Evolutionary conservation across 106 monocot species (phyloP).

Genomic region (Phalaenopsis equestris): DNA sequence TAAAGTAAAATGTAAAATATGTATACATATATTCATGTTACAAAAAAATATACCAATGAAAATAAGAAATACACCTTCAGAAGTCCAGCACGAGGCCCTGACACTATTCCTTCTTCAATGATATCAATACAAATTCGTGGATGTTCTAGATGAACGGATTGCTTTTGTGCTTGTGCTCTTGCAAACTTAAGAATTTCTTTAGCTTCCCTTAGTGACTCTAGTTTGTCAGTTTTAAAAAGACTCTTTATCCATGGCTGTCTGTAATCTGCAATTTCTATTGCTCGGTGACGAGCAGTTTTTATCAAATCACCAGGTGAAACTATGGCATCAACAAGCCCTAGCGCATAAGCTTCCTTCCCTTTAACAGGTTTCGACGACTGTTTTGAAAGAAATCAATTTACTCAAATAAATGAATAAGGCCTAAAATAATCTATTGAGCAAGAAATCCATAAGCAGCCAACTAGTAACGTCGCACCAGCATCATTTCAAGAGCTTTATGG

Average conservation of each 20-base stretch:
- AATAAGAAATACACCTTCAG: slow-evolving; percentile 51
- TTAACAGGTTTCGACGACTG: slow-evolving; percentile 82
- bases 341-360: slow-evolving; percentile 64
- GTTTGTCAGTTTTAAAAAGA: slow-evolving; percentile 80
- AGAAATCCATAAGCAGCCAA: not conserved
- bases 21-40: not conserved
- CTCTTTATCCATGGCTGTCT: slow-evolving; percentile 82
- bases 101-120: slow-evolving; percentile 83
- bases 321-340: slow-evolving; percentile 84
- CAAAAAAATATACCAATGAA: not conserved
- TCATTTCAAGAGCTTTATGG: slow-evolving; percentile 90
- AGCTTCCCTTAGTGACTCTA: slow-evolving; percentile 80
- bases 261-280: slow-evolving; percentile 69
- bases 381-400: not conserved
- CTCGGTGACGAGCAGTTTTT: slow-evolving; percentile 66
- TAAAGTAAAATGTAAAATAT: not conserved
- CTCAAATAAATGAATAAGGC: not conserved
- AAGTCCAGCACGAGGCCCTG: slow-evolving; percentile 85
- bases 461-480: slow-evolving; percentile 48
- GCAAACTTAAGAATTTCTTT: slow-evolving; percentile 89
- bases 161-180: slow-evolving; percentile 68
- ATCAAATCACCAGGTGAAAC: slow-evolving; percentile 62
- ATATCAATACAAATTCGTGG: slow-evolving; percentile 85
- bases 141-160: slow-evolving; percentile 69
- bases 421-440: not conserved